phyloP scores from a whole-genome alignment of 371 early-diverging fungal species.

The Mortierella sp. region DNA sequence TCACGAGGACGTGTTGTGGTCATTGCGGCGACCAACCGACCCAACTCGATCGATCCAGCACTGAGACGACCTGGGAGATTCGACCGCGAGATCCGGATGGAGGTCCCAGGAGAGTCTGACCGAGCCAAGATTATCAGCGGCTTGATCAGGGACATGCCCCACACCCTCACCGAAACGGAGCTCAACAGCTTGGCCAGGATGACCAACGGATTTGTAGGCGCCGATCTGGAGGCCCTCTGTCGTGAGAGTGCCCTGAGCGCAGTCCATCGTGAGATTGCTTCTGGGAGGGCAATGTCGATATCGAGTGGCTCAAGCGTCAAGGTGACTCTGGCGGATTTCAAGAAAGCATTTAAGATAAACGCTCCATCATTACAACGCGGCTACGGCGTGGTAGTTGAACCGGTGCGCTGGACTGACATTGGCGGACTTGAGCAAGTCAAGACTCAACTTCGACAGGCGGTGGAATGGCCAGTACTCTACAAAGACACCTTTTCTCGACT shows the following conservation, averaged over 20 bases:
- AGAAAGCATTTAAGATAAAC: slow-evolving; percentile 71
- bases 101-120: slow-evolving; percentile 77
- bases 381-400: slow-evolving; percentile 70
- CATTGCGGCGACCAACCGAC: slow-evolving; percentile 99
- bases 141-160: slow-evolving; percentile 69
- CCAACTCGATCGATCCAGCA: slow-evolving; percentile 98
- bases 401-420: slow-evolving; percentile 87
- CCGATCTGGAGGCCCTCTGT: slow-evolving; percentile 93
- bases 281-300: background rate
- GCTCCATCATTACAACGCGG: slow-evolving; percentile 78
- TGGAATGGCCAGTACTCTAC: slow-evolving; percentile 95
- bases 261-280: slow-evolving; percentile 63
- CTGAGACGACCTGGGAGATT: slow-evolving; percentile 98
- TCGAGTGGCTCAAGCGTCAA: slow-evolving; percentile 9
- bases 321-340: slow-evolving; percentile 70
- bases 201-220: slow-evolving; percentile 98
- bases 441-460: slow-evolving; percentile 89
- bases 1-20: slow-evolving; percentile 82
- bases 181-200: slow-evolving; percentile 77
- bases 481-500: slow-evolving; percentile 78
- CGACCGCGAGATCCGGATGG: slow-evolving; percentile 94
- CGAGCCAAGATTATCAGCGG: slow-evolving; percentile 74
- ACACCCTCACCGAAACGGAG: slow-evolving; percentile 42
- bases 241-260: slow-evolving; percentile 88
- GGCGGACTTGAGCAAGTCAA: slow-evolving; percentile 97